Conservation (phyloP, 2,329 filamentous ascomycete genomes). For the Fusarium oxysporum region DNA sequence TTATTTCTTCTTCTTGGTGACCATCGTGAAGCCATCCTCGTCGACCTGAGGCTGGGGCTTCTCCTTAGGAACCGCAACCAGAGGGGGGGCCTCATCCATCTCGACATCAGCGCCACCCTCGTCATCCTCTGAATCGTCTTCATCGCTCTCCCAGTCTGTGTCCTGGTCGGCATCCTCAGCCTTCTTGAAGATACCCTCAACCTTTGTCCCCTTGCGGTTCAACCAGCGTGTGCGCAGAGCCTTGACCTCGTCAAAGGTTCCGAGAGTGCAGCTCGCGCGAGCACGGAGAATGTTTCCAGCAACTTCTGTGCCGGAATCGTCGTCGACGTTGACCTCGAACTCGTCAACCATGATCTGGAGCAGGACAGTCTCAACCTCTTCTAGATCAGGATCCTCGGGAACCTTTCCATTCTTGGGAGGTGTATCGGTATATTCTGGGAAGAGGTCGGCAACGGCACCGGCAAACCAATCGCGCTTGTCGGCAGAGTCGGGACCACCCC, state of each 20-base stretch:
- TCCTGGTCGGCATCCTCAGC: conserved; percentile 68
- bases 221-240: conserved; percentile 72
- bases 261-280: conserved; percentile 71
- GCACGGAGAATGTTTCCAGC: conserved; percentile 78
- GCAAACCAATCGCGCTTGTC: conserved; percentile 98
- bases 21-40: conserved; percentile 84
- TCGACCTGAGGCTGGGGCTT: conserved; percentile 78
- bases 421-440: conserved; percentile 71
- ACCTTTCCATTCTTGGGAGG: conserved; percentile 45
- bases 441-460: conserved; percentile 85
- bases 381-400: conserved; percentile 70
- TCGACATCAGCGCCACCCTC: conserved; percentile 69
- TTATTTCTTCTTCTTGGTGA: conserved; percentile 71
- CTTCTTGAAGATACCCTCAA: conserved; percentile 65
- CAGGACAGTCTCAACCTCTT: conserved; percentile 86
- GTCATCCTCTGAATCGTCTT: conserved; percentile 67
- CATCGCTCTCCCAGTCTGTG: conserved; percentile 70
- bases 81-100: conserved; percentile 76
- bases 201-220: conserved; percentile 69
- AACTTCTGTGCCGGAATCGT: conserved; percentile 82
- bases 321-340: conserved; percentile 92
- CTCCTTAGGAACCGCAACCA: conserved; percentile 69
- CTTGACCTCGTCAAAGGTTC: conserved; percentile 74
- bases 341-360: conserved; percentile 95
- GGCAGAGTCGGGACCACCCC: conserved; percentile 83